Percentiles rank a stretch among this genome's conserved stretches.
Conservation (phyloP, 2,329 filamentous ascomycete species). For the Hymenoscyphus repandus region DNA sequence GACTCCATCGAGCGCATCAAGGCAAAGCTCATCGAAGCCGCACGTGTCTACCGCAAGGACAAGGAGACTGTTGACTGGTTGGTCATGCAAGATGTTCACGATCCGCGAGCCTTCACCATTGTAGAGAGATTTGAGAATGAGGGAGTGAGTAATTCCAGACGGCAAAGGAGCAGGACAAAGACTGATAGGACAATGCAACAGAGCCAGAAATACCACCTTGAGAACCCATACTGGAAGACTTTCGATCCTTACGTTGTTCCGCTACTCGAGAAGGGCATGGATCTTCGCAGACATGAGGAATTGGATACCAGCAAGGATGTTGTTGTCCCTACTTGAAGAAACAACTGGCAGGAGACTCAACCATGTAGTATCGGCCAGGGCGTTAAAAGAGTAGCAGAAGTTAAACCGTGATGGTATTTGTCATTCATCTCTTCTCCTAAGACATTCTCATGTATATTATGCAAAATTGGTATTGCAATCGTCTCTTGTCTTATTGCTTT, state of each 20-base stretch:
- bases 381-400: too few relatives aligned
- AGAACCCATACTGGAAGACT: constrained; percentile 46
- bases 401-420: too few relatives aligned
- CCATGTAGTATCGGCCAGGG: too few relatives aligned
- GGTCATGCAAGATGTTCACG: constrained; percentile 70
- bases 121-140: constrained; percentile 70
- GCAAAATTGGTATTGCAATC: too few relatives aligned
- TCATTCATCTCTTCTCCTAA: too few relatives aligned
- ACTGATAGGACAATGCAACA: constrained; percentile 18
- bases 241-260: constrained; percentile 71
- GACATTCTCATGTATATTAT: too few relatives aligned
- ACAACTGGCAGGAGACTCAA: neutral
- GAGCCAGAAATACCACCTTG: constrained; percentile 57
- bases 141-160: constrained; percentile 32
- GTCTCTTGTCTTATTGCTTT: too few relatives aligned
- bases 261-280: constrained; percentile 63
- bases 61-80: constrained; percentile 67
- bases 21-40: constrained; percentile 71
- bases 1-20: constrained; percentile 61
- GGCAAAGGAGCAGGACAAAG: neutral
- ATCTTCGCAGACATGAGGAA: constrained; percentile 63
- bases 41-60: constrained; percentile 65
- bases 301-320: constrained; percentile 51
- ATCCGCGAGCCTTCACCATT: constrained; percentile 66
- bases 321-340: constrained; percentile 32